Evolutionary conservation across 371 early-diverging fungal species (phyloP).

Genomic region (Zychaea mexicana): DNA sequence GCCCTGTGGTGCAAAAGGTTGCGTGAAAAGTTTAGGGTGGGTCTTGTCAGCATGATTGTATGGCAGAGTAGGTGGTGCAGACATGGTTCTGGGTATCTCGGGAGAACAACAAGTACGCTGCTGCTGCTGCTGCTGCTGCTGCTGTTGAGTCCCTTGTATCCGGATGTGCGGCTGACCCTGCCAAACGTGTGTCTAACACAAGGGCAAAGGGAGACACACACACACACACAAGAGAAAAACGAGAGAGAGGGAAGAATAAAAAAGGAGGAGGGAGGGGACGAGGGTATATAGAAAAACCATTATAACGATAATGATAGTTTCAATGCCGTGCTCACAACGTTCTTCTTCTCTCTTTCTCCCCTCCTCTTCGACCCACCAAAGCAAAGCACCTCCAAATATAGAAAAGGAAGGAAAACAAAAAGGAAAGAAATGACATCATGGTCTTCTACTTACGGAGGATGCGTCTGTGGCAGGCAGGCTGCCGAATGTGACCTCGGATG

Average conservation of each 20-base stretch:
- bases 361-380: too few relatives aligned
- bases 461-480: constrained; percentile 41
- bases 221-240: constrained; percentile 4
- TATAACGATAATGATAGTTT: too few relatives aligned
- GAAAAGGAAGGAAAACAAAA: constrained; percentile 8
- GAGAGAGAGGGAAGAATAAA: constrained; percentile 5
- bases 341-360: too few relatives aligned
- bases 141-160: neutral
- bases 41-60: constrained; percentile 23
- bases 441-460: constrained; percentile 39
- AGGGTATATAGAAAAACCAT: neutral
- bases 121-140: constrained; percentile 10
- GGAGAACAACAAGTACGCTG: constrained; percentile 18
- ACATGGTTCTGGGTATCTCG: neutral
- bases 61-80: constrained; percentile 17
- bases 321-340: too few relatives aligned
- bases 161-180: neutral
- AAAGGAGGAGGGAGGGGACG: neutral
- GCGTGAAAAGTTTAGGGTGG: constrained; percentile 4
- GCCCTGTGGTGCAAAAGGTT: constrained; percentile 5
- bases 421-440: neutral
- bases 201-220: constrained; percentile 3
- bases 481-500: constrained; percentile 47
- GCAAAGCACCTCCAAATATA: neutral
- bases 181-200: neutral